phyloP scores from a whole-genome alignment of 2,329 filamentous ascomycete genomes.

The Pseudocercospora pini-densiflorae region DNA sequence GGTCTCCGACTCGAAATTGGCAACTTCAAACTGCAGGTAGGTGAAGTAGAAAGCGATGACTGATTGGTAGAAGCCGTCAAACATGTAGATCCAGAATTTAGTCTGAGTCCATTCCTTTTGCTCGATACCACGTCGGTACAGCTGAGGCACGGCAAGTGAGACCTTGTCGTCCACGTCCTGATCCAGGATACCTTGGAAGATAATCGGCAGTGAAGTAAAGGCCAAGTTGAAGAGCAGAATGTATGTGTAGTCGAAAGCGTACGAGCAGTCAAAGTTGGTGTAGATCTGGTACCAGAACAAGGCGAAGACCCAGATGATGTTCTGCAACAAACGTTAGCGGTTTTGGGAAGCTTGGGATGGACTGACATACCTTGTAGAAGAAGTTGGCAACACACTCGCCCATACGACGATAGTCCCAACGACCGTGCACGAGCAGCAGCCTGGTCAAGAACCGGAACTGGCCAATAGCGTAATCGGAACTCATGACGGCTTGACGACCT shows the following conservation, averaged over 20 bases:
- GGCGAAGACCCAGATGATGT: constrained; percentile 94
- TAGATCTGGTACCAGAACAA: constrained; percentile 99
- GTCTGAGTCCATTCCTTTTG: constrained; percentile 92
- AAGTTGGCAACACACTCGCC: constrained; percentile 97
- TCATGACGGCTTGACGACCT: constrained; percentile 92
- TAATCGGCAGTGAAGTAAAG: constrained; percentile 93
- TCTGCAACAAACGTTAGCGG: constrained; percentile 57
- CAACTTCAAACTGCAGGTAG: constrained; percentile 75
- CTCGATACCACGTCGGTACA: constrained; percentile 95
- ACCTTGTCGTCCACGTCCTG: constrained; percentile 96
- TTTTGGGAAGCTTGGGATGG: not conserved
- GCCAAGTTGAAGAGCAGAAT: constrained; percentile 96
- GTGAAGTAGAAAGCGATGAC: constrained; percentile 92
- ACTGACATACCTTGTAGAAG: constrained; percentile 81
- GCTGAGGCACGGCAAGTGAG: constrained; percentile 89
- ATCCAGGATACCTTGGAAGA: constrained; percentile 94
- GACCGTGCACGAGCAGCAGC: constrained; percentile 84
- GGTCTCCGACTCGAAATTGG: constrained; percentile 70
- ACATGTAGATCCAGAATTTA: constrained; percentile 98
- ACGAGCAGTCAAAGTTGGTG: constrained; percentile 94
- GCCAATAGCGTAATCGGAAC: constrained; percentile 91
- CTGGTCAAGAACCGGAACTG: constrained; percentile 89
- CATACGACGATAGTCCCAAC: constrained; percentile 94
- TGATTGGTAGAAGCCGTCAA: constrained; percentile 93
- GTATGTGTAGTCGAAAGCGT: constrained; percentile 97